Base-by-base conservation (phyloP, 2,329 filamentous ascomycete genomes). In the Xylariaceae sp. region DNA sequence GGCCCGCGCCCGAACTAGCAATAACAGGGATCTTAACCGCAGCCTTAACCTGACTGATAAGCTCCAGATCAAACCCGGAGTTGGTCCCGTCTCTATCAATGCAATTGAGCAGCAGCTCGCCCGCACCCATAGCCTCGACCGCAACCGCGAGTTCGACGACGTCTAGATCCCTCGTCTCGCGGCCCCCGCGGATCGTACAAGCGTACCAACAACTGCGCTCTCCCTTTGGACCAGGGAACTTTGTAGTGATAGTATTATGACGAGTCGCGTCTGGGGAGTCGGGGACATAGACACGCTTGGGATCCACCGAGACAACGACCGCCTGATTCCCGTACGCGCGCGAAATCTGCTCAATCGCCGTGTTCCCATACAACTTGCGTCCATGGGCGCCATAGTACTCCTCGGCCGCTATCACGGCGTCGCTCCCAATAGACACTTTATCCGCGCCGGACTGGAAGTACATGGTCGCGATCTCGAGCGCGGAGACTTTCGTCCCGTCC, bases 401-500 rank as follows among this genome's bases (percentile, higher is more conserved):
- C 70, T 97, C 92, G 0, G 94, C 94, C 31, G 94, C 94, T 42
- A 86, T 80, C 22, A 99, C 95, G 50, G 94, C 94, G 70, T 99
- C 94, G 7, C 89, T 95, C 10, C 94, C 94, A 66, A 99, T 96
- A 46, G 89, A 95, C 50, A 99, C 92, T 74, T 99, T 99, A 76
- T 99, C 94, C 22, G 94, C 94, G 55, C 94, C 94, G 41, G 87
- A 92, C 71, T 93, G 88, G 82, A 99, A 99, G 79, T 99, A 99
- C 81, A 97, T 87, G 43, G 87, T 93, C 17, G 94, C 94, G 56
- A 99, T 90, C 63, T 97, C 89, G 13, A 97, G 83, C 1, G 94
- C 94, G 2, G 89, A 87, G n/a, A 96, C 86, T 55, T 84, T 84
- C 44, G 86, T 90, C 41, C 90, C 90, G 71, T 96, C 91, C 0